Evolutionary conservation across 1,284 basidiomycete genomes (phyloP).

Genomic region (Leucocoprinus gongylophorus): DNA sequence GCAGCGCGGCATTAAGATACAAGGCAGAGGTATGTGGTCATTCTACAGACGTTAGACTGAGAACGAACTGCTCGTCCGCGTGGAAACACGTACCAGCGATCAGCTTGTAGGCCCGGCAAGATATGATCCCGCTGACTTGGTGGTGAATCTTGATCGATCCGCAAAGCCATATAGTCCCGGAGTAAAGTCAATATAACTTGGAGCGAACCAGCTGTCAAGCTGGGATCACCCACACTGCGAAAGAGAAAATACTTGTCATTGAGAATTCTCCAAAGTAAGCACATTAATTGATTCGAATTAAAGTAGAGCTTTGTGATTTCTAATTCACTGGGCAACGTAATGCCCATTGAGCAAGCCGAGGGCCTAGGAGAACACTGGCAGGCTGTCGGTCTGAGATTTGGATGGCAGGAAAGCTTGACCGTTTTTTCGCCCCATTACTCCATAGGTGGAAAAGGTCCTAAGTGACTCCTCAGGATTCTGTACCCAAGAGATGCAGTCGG

Average conservation of each 20-base stretch:
- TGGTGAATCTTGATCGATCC: constrained; percentile 10
- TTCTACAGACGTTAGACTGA: no score
- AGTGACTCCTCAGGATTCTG: not conserved
- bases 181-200: constrained; percentile 3
- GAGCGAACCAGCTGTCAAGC: constrained; percentile 3
- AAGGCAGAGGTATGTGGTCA: no score
- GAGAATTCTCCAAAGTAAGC: not conserved
- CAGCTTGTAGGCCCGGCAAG: not conserved
- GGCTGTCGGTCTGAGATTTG: not conserved
- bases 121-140: not conserved
- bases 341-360: not conserved
- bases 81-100: not conserved
- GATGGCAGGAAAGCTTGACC: not conserved
- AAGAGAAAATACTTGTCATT: not conserved
- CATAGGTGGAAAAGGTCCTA: not conserved
- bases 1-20: not conserved
- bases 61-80: not conserved
- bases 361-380: not conserved
- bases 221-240: constrained; percentile 10
- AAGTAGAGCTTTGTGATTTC: not conserved
- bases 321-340: not conserved
- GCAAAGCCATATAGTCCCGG: not conserved
- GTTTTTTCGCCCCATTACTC: not conserved
- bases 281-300: not conserved
- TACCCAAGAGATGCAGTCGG: constrained; percentile 4